phyloP scores from a whole-genome alignment of 2,329 filamentous ascomycete species.

The Aureobasidium subglaciale region DNA sequence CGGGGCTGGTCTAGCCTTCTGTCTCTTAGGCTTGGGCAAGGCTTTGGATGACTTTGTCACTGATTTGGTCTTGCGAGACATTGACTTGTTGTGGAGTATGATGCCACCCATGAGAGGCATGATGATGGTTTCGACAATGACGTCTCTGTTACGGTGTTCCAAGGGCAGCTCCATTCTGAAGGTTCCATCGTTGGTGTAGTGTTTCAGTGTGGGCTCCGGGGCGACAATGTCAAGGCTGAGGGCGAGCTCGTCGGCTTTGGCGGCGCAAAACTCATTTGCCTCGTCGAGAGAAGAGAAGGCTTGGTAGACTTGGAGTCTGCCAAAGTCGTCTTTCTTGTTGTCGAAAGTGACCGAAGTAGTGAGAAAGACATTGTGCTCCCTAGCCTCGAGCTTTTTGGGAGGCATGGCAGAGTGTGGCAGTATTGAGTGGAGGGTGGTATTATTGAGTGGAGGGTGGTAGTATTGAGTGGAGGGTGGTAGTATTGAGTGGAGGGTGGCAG shows the following conservation, averaged over 20 bases:
- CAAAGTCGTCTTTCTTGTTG: not conserved
- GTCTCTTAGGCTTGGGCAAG: not conserved
- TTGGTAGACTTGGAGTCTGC: constrained; percentile 8
- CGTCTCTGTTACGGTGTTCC: not conserved
- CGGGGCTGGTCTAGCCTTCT: no score
- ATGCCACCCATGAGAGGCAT: constrained; percentile 2
- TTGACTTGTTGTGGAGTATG: not conserved
- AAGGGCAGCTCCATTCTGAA: not conserved
- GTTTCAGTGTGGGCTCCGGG: not conserved
- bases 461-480: not conserved
- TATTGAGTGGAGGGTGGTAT: not conserved
- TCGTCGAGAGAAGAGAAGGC: constrained; percentile 5
- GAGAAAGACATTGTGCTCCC: constrained; percentile 10
- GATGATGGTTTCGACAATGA: not conserved
- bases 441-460: not conserved
- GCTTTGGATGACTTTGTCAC: not conserved
- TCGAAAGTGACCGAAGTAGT: not conserved
- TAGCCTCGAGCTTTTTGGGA: not conserved
- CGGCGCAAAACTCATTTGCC: constrained; percentile 2
- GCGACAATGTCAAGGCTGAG: not conserved
- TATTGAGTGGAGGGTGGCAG: not conserved
- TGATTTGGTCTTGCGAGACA: not conserved
- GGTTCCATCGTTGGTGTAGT: not conserved
- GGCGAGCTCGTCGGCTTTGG: not conserved
- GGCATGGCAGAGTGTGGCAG: not conserved